phyloP scores from a whole-genome alignment of 148 eudicot genomes.

The Fagopyrum esculentum region DNA sequence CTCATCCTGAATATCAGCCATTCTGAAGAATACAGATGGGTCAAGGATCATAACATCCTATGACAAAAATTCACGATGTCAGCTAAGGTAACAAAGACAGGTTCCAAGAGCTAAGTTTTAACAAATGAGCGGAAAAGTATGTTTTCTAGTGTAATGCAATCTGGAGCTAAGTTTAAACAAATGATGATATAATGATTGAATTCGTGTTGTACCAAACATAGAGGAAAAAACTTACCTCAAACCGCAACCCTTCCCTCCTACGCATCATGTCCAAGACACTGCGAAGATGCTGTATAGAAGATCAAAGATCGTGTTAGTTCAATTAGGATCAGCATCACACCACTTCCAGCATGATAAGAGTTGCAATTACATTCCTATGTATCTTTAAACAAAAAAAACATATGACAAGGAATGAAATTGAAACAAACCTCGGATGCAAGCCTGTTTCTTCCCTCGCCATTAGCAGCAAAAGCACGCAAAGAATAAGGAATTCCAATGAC shows the following conservation, averaged over 20 bases:
- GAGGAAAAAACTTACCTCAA: conserved; percentile 48
- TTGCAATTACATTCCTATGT: not conserved
- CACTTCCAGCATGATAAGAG: not conserved
- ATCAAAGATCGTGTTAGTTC: not conserved
- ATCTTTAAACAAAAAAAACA: not conserved
- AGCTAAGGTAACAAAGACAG: not conserved
- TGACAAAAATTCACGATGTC: not conserved
- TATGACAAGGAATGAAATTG: too few species aligned
- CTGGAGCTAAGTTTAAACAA: not conserved
- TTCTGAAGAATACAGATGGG: conserved; percentile 61
- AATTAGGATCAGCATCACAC: not conserved
- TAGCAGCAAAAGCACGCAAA: conserved; percentile 56
- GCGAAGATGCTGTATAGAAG: conserved; percentile 47
- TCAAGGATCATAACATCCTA: conserved; percentile 94
- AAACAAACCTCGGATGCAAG: conserved; percentile 71
- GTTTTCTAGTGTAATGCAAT: too few species aligned
- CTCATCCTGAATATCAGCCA: conserved; percentile 77
- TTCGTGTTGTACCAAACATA: not conserved
- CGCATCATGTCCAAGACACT: conserved; percentile 84
- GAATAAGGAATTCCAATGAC: conserved; percentile 47
- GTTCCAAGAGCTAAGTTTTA: not conserved
- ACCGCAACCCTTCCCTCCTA: conserved; percentile 70
- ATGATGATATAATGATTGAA: not conserved
- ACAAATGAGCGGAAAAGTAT: not conserved
- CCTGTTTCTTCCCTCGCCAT: conserved; percentile 78